phyloP scores from a whole-genome alignment of 768 basidiomycete species.

The Leucosporidium creatinivorum region DNA sequence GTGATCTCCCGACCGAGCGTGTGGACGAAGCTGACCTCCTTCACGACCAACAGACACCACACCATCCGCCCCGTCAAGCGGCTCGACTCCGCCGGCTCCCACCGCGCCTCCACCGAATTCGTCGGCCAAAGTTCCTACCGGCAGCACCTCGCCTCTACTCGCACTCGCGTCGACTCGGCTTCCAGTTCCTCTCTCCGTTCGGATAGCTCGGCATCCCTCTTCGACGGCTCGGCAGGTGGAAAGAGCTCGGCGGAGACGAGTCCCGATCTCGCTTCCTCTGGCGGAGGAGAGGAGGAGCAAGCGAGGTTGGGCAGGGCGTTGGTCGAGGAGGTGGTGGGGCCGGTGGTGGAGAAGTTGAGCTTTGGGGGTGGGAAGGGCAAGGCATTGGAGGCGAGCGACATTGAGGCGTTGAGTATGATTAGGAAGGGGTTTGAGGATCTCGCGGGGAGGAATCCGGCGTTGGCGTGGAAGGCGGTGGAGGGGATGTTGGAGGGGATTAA shows the following conservation, averaged over 20 bases:
- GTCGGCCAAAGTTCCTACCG: slow-evolving; percentile 48
- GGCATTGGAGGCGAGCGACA: slow-evolving; percentile 48
- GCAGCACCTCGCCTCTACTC: not conserved
- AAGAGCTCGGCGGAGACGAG: too few relatives aligned
- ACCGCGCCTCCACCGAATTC: slow-evolving; percentile 69
- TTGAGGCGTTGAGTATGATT: slow-evolving; percentile 82
- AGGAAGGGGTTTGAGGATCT: slow-evolving; percentile 82
- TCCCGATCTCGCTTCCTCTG: too few relatives aligned
- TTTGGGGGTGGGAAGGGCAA: not conserved
- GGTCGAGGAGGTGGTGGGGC: slow-evolving; percentile 68
- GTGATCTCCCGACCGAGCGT: too few relatives aligned
- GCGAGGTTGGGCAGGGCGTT: slow-evolving; percentile 45
- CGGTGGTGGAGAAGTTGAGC: not conserved
- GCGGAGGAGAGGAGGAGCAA: too few relatives aligned
- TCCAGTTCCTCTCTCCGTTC: not conserved
- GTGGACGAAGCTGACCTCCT: slow-evolving; percentile 21
- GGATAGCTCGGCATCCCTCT: not conserved
- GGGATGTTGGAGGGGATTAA: slow-evolving; percentile 86
- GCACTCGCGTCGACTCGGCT: not conserved
- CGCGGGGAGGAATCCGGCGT: slow-evolving; percentile 68
- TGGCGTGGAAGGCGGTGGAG: slow-evolving; percentile 79
- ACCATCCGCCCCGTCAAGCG: slow-evolving; percentile 92
- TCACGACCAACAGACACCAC: slow-evolving; percentile 47
- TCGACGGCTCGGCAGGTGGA: not conserved
- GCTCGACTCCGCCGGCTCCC: slow-evolving; percentile 69